Base-by-base conservation (phyloP, 1,284 basidiomycete genomes). In the Hortiboletus rubellus region DNA sequence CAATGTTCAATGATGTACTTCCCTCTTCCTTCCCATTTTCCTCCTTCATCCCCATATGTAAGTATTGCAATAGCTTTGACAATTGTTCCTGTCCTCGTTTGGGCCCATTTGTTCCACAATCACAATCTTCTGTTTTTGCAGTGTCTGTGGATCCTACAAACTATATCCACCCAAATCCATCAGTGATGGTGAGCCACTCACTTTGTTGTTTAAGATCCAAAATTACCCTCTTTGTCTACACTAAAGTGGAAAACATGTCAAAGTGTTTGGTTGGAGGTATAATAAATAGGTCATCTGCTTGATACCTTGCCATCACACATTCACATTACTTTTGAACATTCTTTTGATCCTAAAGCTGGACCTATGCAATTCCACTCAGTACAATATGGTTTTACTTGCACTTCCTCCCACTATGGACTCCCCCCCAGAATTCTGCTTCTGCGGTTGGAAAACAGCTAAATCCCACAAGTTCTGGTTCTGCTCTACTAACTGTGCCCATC, bases 391-490 rank as follows among this genome's bases (percentile, higher is more conserved):
- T 24, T 27, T 56, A 3, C 4, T 54, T 9, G 34, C 18, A 15
- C 46, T 64, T 49, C 57, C 58, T 4, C 61, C 53, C 27, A 36
- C 31, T 7, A 38, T 57, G 41, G 64, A 69, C 17, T 44, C 50
- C 11, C 38, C 57, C 22, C 57, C 59, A 1, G 46, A 64, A 24
- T 31, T 58, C 27, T 73, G 69, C 47, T 63, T 63, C 44, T 72
- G 69, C 17, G 72, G 72, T 18, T 58, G 46, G 22, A 38, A 27
- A 38, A 69, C 69, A 0, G 34, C 56, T 0, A 53, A 60, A 42
- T 57, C 47, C n/a, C 72, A 71, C 31, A 70, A 73, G 0, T 70
- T 61, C 41, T 71, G 52, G 55, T 73, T 60, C 41, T 71, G 69
- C 38, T 73, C 72, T 22, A 58, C 54, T 1, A 2, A 54, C 0